phyloP scores from a whole-genome alignment of 306 rosid species.

The Sesbania bispinosa region DNA sequence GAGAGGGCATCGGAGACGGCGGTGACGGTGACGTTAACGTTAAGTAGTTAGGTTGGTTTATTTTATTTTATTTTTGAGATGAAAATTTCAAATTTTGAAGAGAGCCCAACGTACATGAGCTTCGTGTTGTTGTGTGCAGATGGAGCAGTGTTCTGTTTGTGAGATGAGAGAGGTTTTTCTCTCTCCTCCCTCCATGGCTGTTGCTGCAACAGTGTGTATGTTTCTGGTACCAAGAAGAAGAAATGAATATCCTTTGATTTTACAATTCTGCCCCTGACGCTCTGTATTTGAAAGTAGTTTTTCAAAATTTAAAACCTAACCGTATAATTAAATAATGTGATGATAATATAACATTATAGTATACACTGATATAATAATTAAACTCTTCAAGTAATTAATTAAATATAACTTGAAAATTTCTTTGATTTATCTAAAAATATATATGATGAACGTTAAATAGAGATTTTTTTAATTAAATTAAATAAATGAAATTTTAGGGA shows the following conservation, averaged over 20 bases:
- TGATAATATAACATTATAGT: no score
- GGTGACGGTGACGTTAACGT: neutral
- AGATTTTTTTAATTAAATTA: no score
- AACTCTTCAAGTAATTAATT: no score
- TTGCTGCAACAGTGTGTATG: neutral
- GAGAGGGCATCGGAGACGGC: neutral
- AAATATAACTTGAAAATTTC: no score
- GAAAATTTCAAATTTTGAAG: neutral
- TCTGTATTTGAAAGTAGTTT: neutral
- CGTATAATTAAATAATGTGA: no score
- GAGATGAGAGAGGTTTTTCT: neutral
- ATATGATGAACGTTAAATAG: no score
- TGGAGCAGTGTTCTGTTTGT: neutral
- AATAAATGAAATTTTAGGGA: no score
- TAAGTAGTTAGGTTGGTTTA: conserved; percentile 16
- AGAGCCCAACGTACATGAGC: conserved; percentile 34
- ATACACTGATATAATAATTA: no score
- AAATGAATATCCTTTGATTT: neutral
- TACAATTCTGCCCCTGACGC: conserved; percentile 24
- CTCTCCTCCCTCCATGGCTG: neutral
- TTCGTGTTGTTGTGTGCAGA: conserved; percentile 37
- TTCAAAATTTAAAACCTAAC: no score
- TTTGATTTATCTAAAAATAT: no score
- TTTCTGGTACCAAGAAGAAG: conserved; percentile 24
- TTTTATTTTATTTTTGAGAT: neutral